phyloP scores from a whole-genome alignment of 768 basidiomycete genomes.

The Russula olivacea region DNA sequence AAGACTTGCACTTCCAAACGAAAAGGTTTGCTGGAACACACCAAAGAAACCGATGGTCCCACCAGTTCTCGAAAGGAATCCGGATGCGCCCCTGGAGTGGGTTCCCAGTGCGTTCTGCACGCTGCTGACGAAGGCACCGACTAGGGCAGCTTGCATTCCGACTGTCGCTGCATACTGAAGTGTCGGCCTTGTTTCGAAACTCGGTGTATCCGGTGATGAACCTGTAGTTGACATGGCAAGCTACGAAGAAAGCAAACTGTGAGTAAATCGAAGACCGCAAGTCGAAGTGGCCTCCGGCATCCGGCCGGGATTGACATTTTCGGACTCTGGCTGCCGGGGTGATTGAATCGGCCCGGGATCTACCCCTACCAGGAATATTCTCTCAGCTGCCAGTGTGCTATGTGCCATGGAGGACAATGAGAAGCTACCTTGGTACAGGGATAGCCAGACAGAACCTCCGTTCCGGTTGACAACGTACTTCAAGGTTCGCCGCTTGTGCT shows the following conservation, averaged over 20 bases:
- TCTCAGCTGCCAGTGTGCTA: neutral
- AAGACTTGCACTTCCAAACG: neutral
- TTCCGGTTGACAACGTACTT: conserved; percentile 41
- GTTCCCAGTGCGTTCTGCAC: conserved; percentile 75
- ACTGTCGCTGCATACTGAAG: conserved; percentile 50
- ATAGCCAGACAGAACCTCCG: conserved; percentile 33
- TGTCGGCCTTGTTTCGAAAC: conserved; percentile 48
- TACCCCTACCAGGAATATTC: too few relatives aligned
- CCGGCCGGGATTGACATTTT: conserved; percentile 14
- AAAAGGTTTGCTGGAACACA: conserved; percentile 35
- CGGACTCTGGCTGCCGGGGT: neutral
- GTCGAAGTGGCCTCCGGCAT: neutral
- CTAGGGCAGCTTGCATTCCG: conserved; percentile 57
- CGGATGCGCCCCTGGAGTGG: conserved; percentile 76
- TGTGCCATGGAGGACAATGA: conserved; percentile 12
- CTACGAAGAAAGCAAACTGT: neutral
- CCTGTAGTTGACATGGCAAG: conserved; percentile 18
- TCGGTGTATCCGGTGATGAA: conserved; percentile 9
- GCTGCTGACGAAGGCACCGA: conserved; percentile 64
- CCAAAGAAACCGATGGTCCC: conserved; percentile 90
- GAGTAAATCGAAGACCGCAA: neutral
- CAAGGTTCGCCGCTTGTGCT: conserved; percentile 37
- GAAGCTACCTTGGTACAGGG: conserved; percentile 32
- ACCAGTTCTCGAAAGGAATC: conserved; percentile 81
- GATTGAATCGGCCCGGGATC: neutral